Percentiles rank a stretch among this genome's conserved stretches.
These are phyloP conservation scores for Penicillium sp. DNA, from an alignment of 2,329 filamentous ascomycete genomes.

Conservation along the genomic window DNA sequence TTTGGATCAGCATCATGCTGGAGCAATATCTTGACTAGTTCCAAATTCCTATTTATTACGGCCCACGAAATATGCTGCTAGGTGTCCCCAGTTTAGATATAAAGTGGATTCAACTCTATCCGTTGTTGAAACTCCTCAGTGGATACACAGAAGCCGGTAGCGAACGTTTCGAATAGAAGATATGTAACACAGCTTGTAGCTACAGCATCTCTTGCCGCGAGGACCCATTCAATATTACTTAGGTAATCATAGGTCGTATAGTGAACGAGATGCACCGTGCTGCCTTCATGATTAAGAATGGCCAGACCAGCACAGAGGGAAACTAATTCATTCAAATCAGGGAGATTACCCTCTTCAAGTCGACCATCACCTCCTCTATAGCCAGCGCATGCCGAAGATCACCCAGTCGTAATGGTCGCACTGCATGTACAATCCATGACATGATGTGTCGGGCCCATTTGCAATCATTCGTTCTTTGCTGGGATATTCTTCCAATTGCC, in stretches of 20 bases:
- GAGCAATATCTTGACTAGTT: too few relatives aligned
- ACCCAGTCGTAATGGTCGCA: neutral
- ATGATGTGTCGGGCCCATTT: neutral
- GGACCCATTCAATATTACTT: too few relatives aligned
- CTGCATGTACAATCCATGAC: neutral
- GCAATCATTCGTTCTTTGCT: neutral
- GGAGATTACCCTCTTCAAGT: neutral
- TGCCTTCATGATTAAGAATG: neutral
- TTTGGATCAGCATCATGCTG: too few relatives aligned
- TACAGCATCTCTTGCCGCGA: too few relatives aligned
- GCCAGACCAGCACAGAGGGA: neutral
- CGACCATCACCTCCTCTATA: neutral
- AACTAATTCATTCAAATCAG: neutral
- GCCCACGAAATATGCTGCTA: too few relatives aligned
- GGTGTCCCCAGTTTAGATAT: too few relatives aligned
- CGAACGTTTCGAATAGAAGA: too few relatives aligned
- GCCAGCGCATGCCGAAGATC: neutral
- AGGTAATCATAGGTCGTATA: neutral
- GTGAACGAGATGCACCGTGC: neutral
- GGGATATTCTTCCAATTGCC: neutral
- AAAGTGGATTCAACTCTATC: too few relatives aligned
- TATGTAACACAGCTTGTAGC: too few relatives aligned
- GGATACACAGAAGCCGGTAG: too few relatives aligned
- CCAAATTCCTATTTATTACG: too few relatives aligned
- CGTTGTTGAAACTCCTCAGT: too few relatives aligned